Conservation (phyloP, 1,139 yeast genomes). For the Saccharomyces hybrid region DNA sequence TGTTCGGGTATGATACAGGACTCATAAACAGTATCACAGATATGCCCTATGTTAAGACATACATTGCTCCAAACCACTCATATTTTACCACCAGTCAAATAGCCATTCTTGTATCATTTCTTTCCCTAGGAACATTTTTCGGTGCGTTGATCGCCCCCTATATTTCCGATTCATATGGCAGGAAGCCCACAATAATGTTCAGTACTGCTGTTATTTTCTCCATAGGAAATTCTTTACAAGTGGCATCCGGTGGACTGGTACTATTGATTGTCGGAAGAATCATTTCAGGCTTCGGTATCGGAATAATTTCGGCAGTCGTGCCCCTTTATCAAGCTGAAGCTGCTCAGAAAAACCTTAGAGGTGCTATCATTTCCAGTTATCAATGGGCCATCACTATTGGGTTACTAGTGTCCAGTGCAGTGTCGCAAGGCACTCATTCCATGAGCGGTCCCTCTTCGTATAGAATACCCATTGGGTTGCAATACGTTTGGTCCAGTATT, state of each 20-base stretch:
- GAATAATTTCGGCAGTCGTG: slow-evolving; percentile 44
- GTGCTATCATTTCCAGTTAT: slow-evolving; percentile 71
- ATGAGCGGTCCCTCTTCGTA: no score
- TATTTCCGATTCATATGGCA: no score
- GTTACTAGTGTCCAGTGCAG: no score
- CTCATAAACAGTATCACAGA: slow-evolving; percentile 64
- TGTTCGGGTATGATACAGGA: slow-evolving; percentile 82
- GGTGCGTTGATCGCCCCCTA: no score
- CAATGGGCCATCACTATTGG: slow-evolving; percentile 71
- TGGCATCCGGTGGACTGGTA: slow-evolving; percentile 42
- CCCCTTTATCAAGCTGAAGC: slow-evolving; percentile 81
- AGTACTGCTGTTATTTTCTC: slow-evolving; percentile 17
- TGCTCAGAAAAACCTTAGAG: slow-evolving; percentile 72
- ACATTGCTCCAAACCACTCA: slow-evolving; percentile 43
- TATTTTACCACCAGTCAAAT: no score
- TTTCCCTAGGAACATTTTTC: no score
- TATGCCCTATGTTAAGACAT: slow-evolving; percentile 54
- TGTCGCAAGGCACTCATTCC: no score
- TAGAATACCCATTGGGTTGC: no score
- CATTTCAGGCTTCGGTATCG: slow-evolving; percentile 53
- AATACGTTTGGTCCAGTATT: no score
- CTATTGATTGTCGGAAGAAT: slow-evolving; percentile 35
- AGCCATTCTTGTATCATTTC: no score
- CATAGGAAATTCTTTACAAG: slow-evolving; percentile 62
- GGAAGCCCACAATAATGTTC: no score